phyloP scores from a whole-genome alignment of 768 basidiomycete genomes.

The Tubosaeta brunneosetosa region DNA sequence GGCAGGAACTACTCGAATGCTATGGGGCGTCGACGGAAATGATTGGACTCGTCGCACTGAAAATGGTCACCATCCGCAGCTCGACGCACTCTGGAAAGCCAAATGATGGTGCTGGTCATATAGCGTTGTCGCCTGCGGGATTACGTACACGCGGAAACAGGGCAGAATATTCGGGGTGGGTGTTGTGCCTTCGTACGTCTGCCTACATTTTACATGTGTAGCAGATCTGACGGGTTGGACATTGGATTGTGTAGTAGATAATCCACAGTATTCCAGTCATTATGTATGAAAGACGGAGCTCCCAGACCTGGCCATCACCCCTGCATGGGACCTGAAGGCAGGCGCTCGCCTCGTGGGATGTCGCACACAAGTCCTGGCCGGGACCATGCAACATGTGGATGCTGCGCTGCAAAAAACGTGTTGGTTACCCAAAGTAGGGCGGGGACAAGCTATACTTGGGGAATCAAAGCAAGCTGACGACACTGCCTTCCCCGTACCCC shows the following conservation, averaged over 20 bases:
- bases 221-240: slow-evolving; percentile 21
- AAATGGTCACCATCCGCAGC: slow-evolving; percentile 21
- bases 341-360: slow-evolving; percentile 29
- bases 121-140: slow-evolving; percentile 11
- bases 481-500: slow-evolving; percentile 29
- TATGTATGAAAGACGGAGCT: slow-evolving; percentile 28
- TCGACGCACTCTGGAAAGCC: slow-evolving; percentile 29
- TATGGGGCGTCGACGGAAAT: slow-evolving; percentile 34
- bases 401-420: slow-evolving; percentile 34
- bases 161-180: slow-evolving; percentile 18
- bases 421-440: slow-evolving; percentile 26
- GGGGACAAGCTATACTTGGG: slow-evolving; percentile 10
- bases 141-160: slow-evolving; percentile 25
- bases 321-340: slow-evolving; percentile 18
- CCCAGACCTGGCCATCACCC: slow-evolving; percentile 21
- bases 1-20: slow-evolving; percentile 24
- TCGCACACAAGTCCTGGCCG: slow-evolving; percentile 13
- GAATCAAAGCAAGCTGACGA: slow-evolving; percentile 18
- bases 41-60: slow-evolving; percentile 30
- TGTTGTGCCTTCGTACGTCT: slow-evolving; percentile 23
- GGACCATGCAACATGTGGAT: slow-evolving; percentile 24
- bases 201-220: slow-evolving; percentile 14
- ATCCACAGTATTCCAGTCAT: slow-evolving; percentile 22
- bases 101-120: slow-evolving; percentile 16
- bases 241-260: slow-evolving; percentile 21